phyloP scores from a whole-genome alignment of 1,284 basidiomycete species.

The Boletus semigastroideus region DNA sequence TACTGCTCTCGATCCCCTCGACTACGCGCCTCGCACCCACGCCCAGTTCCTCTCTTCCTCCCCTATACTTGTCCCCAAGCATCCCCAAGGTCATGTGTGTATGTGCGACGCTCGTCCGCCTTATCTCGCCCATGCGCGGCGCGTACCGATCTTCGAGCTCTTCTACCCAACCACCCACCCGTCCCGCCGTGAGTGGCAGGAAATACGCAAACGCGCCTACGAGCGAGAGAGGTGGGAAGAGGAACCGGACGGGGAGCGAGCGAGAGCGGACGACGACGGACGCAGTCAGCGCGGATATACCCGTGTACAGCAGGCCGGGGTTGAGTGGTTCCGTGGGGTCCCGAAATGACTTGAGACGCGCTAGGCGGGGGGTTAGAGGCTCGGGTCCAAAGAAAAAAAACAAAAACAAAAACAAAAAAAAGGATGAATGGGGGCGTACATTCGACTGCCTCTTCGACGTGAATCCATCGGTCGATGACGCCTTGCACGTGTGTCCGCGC shows the following conservation, averaged over 20 bases:
- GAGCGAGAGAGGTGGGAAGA: conserved; percentile 72
- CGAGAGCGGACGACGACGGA: conserved; percentile 85
- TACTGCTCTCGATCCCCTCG: conserved; percentile 62
- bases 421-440: conserved; percentile 49
- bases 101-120: conserved; percentile 66
- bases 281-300: conserved; percentile 83
- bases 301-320: conserved; percentile 85
- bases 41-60: conserved; percentile 44
- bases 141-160: conserved; percentile 71
- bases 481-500: conserved; percentile 66
- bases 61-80: conserved; percentile 43
- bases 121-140: conserved; percentile 66
- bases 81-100: conserved; percentile 57
- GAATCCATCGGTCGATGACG: conserved; percentile 77
- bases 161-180: conserved; percentile 64
- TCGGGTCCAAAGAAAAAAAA: no score
- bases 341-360: conserved; percentile 77
- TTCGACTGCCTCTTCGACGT: conserved; percentile 79
- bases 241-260: conserved; percentile 58
- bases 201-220: conserved; percentile 71
- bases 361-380: conserved; percentile 39
- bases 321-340: conserved; percentile 80
- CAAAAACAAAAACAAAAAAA: no score
- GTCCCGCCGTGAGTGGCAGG: conserved; percentile 75
- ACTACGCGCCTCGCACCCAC: conserved; percentile 51